Conservation (phyloP, 331 rosid species). For the Quercus phellos region DNA sequence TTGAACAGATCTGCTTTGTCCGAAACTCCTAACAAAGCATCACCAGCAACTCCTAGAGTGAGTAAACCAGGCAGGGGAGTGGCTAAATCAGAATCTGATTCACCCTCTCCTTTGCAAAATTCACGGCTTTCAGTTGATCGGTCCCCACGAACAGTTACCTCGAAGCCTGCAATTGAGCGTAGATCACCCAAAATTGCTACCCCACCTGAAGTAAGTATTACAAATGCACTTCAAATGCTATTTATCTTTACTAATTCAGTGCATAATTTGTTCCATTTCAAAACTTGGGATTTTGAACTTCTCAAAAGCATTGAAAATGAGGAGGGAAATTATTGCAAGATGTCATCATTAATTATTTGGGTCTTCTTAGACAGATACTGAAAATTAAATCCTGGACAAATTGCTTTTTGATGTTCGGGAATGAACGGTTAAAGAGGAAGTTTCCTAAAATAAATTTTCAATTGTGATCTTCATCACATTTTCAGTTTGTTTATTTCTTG, state of each 20-base stretch:
- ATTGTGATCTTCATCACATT: background rate
- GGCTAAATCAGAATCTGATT: constrained; percentile 65
- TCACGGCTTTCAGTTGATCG: constrained; percentile 65
- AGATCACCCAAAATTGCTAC: constrained; percentile 62
- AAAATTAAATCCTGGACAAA: background rate
- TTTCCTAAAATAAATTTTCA: background rate
- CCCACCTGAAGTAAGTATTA: constrained; percentile 76
- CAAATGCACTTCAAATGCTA: background rate
- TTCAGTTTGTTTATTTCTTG: background rate
- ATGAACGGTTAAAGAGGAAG: background rate
- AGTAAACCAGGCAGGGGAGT: constrained; percentile 61
- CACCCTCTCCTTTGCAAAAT: constrained; percentile 68
- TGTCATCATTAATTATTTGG: background rate
- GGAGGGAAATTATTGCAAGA: background rate
- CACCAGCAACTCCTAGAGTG: constrained; percentile 79
- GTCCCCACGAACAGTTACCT: constrained; percentile 63
- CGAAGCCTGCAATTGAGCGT: constrained; percentile 59
- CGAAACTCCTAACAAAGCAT: constrained; percentile 59
- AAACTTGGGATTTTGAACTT: background rate
- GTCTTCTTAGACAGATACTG: background rate
- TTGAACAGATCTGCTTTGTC: constrained; percentile 64
- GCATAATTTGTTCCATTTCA: background rate
- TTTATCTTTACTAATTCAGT: background rate
- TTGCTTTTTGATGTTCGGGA: background rate
- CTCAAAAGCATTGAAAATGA: background rate